These are phyloP conservation scores for Chloranthus sessilifolius DNA, from an alignment of 164 flowering plant genomes.

Conservation along the genomic window DNA sequence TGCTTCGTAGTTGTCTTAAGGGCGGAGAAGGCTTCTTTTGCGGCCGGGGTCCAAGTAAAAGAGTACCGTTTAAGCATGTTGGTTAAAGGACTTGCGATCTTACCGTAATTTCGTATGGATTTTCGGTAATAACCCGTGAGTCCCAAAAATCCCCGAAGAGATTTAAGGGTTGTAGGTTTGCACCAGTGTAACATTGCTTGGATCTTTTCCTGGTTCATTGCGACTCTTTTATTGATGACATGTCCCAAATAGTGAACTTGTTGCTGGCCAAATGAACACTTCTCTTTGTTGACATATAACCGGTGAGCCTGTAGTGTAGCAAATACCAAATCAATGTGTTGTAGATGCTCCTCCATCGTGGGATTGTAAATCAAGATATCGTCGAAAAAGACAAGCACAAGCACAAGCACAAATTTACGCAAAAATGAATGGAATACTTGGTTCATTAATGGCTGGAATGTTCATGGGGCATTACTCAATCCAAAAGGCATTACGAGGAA, in stretches of 20 bases:
- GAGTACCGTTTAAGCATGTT: too few species aligned
- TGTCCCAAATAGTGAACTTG: not conserved
- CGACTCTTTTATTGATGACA: not conserved
- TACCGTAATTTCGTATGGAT: not conserved
- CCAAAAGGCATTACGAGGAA: slow-evolving; percentile 2
- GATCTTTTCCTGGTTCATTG: slow-evolving; percentile 2
- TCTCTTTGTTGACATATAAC: not conserved
- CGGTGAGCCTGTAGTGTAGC: not conserved
- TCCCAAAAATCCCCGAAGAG: not conserved
- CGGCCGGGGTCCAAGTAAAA: not conserved
- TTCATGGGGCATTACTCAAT: not conserved
- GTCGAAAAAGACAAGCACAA: not conserved
- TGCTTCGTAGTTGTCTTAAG: not conserved
- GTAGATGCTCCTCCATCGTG: not conserved
- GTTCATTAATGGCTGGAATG: slow-evolving; percentile 3
- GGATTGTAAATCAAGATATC: not conserved
- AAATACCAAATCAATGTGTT: not conserved
- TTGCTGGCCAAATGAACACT: not conserved
- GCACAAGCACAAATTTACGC: not conserved
- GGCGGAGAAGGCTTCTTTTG: not conserved
- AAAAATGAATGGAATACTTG: not conserved
- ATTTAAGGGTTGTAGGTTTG: not conserved
- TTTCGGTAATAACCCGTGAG: not conserved
- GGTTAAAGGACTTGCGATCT: not conserved
- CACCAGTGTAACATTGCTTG: not conserved